Base-by-base conservation (phyloP, 2,329 filamentous ascomycete genomes). In the Fusarium nurragi region DNA sequence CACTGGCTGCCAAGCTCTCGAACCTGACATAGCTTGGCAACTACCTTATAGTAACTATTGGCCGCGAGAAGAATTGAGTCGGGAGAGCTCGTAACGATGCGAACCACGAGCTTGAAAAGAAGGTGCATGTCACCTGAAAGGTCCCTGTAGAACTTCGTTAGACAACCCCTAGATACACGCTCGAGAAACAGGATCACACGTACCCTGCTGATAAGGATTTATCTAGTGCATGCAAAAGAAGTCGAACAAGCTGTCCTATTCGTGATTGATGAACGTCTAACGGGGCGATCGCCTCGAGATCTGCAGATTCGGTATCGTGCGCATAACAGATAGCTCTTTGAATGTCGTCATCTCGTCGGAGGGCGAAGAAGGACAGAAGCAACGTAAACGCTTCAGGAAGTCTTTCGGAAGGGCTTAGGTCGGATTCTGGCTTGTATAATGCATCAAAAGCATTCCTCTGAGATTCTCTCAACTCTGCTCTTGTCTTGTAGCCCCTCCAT, bases 401-500 rank as follows among this genome's bases (percentile, higher is more conserved):
- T 56, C 77, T 78, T 64, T 80, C 75, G 3, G 67, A 60, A 6
- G 70, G 64, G 56, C 78, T 76, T 54, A 71, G 67, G n/a, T 72
- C 47, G 16, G 58, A 64, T 13, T 68, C 62, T 52, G 78, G 77
- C 60, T 70, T 71, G 69, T 90, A 89, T 30, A 85, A 73, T 10
- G 78, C 72, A 76, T 94, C 90, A 79, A 92, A 92, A 37, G 84
- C 77, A 47, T 76, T 74, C 64, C 90, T 84, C 78, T 86, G 88
- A 52, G 73, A 71, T 43, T 83, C 78, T 64, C 86, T 86, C 62
- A 91, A 80, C 47, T 77, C 74, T 59, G 80, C 83, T 69, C 94
- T 86, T 57, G 80, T 82, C 54, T 77, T 83, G 76, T 96, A 86
- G 14, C 93, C 93, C 75, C 94, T 86, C 94, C 94, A 98, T 77